Conservation (phyloP, 192 early-diverging fungal species). For the Coemansia sp. region DNA sequence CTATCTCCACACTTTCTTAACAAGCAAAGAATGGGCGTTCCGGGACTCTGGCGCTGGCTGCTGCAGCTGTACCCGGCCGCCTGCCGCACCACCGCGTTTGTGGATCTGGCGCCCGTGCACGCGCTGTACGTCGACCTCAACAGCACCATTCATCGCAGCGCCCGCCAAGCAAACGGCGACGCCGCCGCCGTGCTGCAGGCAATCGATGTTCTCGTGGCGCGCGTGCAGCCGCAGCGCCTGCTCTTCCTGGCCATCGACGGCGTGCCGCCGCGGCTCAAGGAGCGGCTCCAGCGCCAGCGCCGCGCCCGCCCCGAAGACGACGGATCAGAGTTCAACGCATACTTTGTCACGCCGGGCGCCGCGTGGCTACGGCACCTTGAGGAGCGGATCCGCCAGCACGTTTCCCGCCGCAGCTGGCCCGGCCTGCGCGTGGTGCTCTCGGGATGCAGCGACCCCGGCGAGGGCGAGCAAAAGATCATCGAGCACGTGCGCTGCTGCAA, state of each 20-base stretch:
- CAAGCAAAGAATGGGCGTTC: conserved; percentile 30
- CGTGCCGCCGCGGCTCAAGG: conserved; percentile 95
- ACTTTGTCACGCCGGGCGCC: conserved; percentile 94
- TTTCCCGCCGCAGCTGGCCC: too few relatives aligned
- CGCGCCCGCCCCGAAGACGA: conserved; percentile 71
- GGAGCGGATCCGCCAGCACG: too few relatives aligned
- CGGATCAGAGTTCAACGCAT: conserved; percentile 74
- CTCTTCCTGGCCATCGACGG: conserved; percentile 92
- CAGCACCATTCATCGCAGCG: conserved; percentile 31
- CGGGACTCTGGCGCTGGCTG: conserved; percentile 43
- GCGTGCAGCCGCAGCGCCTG: conserved; percentile 74
- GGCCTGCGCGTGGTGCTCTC: conserved; percentile 84
- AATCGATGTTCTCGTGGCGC: conserved; percentile 16
- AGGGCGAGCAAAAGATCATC: conserved; percentile 99
- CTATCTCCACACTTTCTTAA: too few relatives aligned
- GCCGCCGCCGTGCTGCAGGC: conserved; percentile 10
- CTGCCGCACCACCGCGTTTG: conserved; percentile 12
- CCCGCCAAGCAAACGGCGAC: conserved; percentile 21
- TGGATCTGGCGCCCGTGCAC: conserved; percentile 17
- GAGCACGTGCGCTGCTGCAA: conserved; percentile 93
- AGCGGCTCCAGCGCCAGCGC: conserved; percentile 92
- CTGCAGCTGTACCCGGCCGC: conserved; percentile 33
- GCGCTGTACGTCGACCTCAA: conserved; percentile 47
- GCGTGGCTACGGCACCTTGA: conserved; percentile 87
- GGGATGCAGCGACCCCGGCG: conserved; percentile 87